phyloP scores from a whole-genome alignment of 2,329 filamentous ascomycete species.

The Alternaria rosae region DNA sequence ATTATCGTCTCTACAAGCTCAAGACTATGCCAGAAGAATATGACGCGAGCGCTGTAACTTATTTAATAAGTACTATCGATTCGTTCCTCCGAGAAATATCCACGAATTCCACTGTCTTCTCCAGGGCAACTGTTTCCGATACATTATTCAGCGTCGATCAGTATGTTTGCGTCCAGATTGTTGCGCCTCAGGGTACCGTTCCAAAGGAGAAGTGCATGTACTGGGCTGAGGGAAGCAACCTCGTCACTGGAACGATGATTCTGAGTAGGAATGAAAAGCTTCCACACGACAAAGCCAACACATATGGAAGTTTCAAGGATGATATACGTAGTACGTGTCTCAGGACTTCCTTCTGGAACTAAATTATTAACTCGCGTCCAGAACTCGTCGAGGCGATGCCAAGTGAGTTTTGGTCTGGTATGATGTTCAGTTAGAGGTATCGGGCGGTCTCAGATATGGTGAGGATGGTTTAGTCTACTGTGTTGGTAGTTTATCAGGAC shows the following conservation, averaged over 20 bases:
- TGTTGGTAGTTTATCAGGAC: no score
- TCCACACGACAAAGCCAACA: neutral
- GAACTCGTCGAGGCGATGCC: no score
- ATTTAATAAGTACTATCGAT: neutral
- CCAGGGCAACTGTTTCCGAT: neutral
- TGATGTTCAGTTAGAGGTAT: no score
- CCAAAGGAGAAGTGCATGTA: neutral
- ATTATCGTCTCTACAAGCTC: no score
- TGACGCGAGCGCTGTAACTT: neutral
- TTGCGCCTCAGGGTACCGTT: neutral
- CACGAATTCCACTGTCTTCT: neutral
- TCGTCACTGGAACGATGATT: neutral
- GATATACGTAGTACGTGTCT: no score
- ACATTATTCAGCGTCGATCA: neutral
- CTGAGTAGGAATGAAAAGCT: neutral
- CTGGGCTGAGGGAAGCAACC: neutral
- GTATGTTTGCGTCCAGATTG: slow-evolving; percentile 1
- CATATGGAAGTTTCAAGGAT: neutral
- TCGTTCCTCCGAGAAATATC: neutral
- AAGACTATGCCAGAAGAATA: no score
- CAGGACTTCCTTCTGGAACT: no score
- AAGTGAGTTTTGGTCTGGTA: no score
- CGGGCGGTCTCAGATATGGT: no score
- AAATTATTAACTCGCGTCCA: no score
- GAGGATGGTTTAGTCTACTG: no score